Conservation (phyloP, 2,329 filamentous ascomycete genomes). For the Penicillium olsonii region DNA sequence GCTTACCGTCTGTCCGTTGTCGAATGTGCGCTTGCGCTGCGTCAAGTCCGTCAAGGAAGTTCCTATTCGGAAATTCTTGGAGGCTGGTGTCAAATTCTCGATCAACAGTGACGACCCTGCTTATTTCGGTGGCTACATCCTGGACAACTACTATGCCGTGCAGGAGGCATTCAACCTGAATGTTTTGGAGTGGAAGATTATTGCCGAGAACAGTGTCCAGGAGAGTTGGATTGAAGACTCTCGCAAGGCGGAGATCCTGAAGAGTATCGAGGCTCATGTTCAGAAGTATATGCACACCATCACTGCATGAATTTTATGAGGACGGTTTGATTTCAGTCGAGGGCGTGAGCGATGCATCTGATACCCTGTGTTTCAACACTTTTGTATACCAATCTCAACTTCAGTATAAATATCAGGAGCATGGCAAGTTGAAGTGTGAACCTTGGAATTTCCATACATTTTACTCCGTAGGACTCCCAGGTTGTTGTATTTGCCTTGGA, state of each 20-base stretch:
- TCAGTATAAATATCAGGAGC: constrained; percentile 39
- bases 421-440: too few relatives aligned
- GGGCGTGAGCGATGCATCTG: constrained; percentile 8
- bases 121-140: constrained; percentile 74
- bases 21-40: constrained; percentile 67
- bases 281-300: constrained; percentile 22
- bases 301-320: constrained; percentile 1
- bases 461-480: too few relatives aligned
- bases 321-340: neutral
- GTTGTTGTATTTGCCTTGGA: constrained; percentile 14
- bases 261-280: constrained; percentile 35
- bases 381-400: constrained; percentile 19
- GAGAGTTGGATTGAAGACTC: constrained; percentile 69
- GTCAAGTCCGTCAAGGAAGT: constrained; percentile 56
- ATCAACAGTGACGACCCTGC: constrained; percentile 75
- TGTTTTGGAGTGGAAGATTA: constrained; percentile 65
- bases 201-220: constrained; percentile 63
- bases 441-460: neutral
- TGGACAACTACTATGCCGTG: constrained; percentile 74
- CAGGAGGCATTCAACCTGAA: constrained; percentile 69
- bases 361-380: constrained; percentile 26
- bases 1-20: constrained; percentile 72
- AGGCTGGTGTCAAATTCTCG: constrained; percentile 66
- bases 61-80: constrained; percentile 64
- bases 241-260: constrained; percentile 62